Evolutionary conservation across 1,284 basidiomycete species (phyloP).

Genomic region (Malassezia brasiliensis): DNA sequence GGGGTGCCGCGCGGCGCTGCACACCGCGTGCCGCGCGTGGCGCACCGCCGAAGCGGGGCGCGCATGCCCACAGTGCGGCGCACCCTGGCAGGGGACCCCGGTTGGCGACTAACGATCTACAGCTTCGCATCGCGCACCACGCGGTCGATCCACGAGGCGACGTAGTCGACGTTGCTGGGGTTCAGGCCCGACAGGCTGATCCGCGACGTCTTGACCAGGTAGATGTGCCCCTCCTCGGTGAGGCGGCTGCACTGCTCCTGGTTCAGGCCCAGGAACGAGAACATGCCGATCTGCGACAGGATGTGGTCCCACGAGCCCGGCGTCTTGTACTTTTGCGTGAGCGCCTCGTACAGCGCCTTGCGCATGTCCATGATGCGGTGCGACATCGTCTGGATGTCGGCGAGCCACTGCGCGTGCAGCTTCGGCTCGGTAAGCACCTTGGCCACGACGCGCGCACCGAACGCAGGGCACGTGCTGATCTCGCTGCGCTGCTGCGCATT

Average conservation of each 20-base stretch:
- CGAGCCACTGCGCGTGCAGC: conserved; percentile 77
- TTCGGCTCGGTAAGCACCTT: conserved; percentile 54
- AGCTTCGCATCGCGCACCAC: conserved; percentile 33
- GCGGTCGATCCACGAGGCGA: conserved; percentile 44
- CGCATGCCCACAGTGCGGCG: conserved; percentile 5
- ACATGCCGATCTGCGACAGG: conserved; percentile 46
- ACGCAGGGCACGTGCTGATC: conserved; percentile 83
- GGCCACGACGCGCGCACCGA: conserved; percentile 72
- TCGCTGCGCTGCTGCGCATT: conserved; percentile 78
- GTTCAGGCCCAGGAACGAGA: conserved; percentile 42
- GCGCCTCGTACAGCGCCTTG: conserved; percentile 63
- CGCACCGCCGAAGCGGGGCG: not conserved
- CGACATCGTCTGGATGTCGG: conserved; percentile 83
- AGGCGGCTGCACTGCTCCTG: conserved; percentile 60
- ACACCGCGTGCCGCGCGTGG: conserved; percentile 5
- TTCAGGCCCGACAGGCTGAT: conserved; percentile 90
- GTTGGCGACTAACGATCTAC: not conserved
- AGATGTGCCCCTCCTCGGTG: conserved; percentile 70
- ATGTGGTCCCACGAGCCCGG: conserved; percentile 71
- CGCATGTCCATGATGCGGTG: conserved; percentile 83
- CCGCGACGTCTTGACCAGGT: conserved; percentile 73
- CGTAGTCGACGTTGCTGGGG: conserved; percentile 55
- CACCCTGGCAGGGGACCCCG: conserved; percentile 2
- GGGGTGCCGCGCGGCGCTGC: conserved; percentile 13
- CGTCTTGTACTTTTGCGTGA: conserved; percentile 76